Evolutionary conservation across 768 basidiomycete genomes (phyloP).

Genomic region (Mycena rosella): DNA sequence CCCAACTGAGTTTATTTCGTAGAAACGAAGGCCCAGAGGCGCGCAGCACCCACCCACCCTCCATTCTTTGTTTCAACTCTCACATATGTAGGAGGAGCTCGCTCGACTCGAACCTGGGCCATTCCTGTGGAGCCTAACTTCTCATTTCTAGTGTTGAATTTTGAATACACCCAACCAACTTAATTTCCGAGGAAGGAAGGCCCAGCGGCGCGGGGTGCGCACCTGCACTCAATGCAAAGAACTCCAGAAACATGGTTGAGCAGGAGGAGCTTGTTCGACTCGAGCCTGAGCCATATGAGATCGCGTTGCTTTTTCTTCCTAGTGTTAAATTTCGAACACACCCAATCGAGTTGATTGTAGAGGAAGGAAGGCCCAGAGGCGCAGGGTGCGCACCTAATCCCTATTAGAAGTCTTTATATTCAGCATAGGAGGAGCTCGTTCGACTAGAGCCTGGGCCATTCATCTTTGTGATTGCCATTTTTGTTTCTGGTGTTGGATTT

Average conservation of each 20-base stretch:
- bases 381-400: background rate
- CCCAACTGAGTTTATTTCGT: no score
- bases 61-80: background rate
- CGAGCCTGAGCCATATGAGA: conserved; percentile 5
- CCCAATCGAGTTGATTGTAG: background rate
- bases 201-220: background rate
- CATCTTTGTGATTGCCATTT: no score
- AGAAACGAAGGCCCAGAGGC: background rate
- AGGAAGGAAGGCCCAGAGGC: background rate
- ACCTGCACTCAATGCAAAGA: background rate
- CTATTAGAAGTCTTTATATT: background rate
- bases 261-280: conserved; percentile 10
- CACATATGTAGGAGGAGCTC: background rate
- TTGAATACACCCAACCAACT: background rate
- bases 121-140: no score
- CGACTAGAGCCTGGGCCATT: background rate
- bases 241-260: background rate
- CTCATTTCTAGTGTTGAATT: no score
- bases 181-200: background rate
- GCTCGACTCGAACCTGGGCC: background rate
- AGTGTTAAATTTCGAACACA: background rate
- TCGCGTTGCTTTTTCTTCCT: background rate
- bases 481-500: no score
- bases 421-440: background rate
- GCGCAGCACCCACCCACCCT: background rate